Base-by-base conservation (phyloP, 2,329 filamentous ascomycete genomes). In the Fusarium sp. region DNA sequence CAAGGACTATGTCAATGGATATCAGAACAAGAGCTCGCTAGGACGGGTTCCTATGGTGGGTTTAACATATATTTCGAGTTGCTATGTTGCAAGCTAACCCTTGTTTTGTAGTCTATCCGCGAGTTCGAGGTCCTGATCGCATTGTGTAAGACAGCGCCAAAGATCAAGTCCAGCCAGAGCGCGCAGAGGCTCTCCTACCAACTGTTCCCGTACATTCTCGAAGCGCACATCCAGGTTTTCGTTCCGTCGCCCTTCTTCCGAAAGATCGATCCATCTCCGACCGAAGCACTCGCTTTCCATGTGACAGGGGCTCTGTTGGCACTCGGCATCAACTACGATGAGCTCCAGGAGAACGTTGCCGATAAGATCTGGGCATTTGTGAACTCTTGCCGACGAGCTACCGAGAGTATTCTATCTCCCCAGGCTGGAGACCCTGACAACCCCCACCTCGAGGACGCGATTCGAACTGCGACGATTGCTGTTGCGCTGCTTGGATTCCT, bases 101-200 rank as follows among this genome's bases (percentile, higher is more conserved):
- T 67, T 62, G 25, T 81, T 97, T 67, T 63, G 27, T 81, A 97
- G 95, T 94, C 92, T 63, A 91, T 95, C 63, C 92, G 94, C 79
- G 97, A 99, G 86, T 92, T 98, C 76, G 96, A 99, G 82, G 94
- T 97, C 63, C 88, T 99, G 30, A 85, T 98, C 30, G 95, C 97
- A 50, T 88, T 99, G 30, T 98, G 96, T 86, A 96, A 95, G 84
- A 94, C 96, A 63, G 94, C 95, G 4, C 93, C 95, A 5, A 89
- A 91, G 27, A 88, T 98, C 30, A 88, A 91, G 62, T 91, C 90
- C 54, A 83, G 86, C 47, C 90, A 94, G 70, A 93, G 93, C 79
- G 95, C 95, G 32, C 90, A 94, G 78, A 93, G 91, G 78, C 90
- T 99, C 43, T 90, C 92, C n/a, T 87, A 88, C 37, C 95, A 97